phyloP scores from a whole-genome alignment of 2,329 filamentous ascomycete species.

The Trematosphaeria pertusa region DNA sequence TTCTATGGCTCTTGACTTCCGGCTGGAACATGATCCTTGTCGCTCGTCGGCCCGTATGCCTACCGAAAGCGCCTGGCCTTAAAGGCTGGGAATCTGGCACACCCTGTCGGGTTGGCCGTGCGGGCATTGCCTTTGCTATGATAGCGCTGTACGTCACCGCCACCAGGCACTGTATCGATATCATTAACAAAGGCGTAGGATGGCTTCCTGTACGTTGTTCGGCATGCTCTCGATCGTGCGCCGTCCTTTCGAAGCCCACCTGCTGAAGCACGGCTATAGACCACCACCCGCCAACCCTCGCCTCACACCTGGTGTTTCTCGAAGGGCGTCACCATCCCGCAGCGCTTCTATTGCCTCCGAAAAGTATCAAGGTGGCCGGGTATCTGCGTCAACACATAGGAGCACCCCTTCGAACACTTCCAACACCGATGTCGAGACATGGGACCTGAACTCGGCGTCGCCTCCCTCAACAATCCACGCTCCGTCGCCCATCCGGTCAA shows the following conservation, averaged over 20 bases:
- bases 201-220: conserved; percentile 42
- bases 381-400: conserved; percentile 25
- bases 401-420: conserved; percentile 25
- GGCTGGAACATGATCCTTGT: conserved; percentile 51
- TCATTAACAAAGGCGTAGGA: conserved; percentile 22
- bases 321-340: conserved; percentile 23
- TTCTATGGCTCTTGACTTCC: conserved; percentile 46
- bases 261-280: conserved; percentile 35
- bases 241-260: conserved; percentile 47
- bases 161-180: neutral
- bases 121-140: conserved; percentile 40
- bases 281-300: conserved; percentile 12
- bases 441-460: conserved; percentile 27
- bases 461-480: conserved; percentile 27
- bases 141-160: conserved; percentile 39
- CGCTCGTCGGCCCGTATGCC: conserved; percentile 44
- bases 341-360: conserved; percentile 22
- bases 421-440: conserved; percentile 34
- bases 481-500: conserved; percentile 24
- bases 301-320: conserved; percentile 25
- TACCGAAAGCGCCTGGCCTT: conserved; percentile 25
- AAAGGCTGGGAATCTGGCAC: conserved; percentile 42
- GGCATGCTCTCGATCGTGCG: conserved; percentile 40
- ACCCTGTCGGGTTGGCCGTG: conserved; percentile 39
- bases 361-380: conserved; percentile 14